Conservation (phyloP, 139 green algal genomes). For the Haematococcus sp. region DNA sequence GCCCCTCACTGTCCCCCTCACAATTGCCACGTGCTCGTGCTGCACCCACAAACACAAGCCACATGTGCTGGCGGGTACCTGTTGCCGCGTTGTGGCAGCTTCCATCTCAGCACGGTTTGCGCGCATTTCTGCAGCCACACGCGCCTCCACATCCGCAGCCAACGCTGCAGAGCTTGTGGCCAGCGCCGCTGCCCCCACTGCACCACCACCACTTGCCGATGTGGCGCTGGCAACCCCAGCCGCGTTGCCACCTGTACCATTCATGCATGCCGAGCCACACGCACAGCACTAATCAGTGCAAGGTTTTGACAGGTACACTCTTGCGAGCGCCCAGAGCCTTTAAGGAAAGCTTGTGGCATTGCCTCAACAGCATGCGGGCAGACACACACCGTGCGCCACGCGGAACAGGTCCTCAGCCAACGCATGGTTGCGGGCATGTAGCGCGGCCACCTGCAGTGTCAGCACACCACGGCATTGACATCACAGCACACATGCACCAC, state of each 20-base stretch:
- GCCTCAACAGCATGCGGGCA: neutral
- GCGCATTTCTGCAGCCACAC: slow-evolving; percentile 32
- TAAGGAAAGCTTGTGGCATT: too few species aligned
- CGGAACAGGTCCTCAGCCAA: slow-evolving; percentile 55
- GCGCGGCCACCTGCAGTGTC: slow-evolving; percentile 37
- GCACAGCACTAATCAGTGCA: too few species aligned
- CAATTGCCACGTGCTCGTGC: neutral
- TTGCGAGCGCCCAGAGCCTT: too few species aligned
- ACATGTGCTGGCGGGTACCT: slow-evolving; percentile 5
- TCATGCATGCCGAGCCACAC: too few species aligned
- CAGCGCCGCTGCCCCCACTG: neutral
- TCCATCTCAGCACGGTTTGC: slow-evolving; percentile 40
- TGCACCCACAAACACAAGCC: too few species aligned
- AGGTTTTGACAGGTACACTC: too few species aligned
- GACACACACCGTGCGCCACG: slow-evolving; percentile 4
- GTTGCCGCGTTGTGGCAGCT: slow-evolving; percentile 19
- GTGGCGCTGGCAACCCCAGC: neutral
- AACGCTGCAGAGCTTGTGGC: neutral
- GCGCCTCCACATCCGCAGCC: slow-evolving; percentile 32
- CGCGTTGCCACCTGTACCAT: neutral
- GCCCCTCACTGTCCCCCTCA: too few species aligned
- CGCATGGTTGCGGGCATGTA: slow-evolving; percentile 49
- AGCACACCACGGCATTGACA: too few species aligned
- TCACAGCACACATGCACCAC: too few species aligned
- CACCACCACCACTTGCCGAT: slow-evolving; percentile 14